These are phyloP conservation scores for Senna siamea DNA, from an alignment of 306 rosid species.

Conservation along the genomic window DNA sequence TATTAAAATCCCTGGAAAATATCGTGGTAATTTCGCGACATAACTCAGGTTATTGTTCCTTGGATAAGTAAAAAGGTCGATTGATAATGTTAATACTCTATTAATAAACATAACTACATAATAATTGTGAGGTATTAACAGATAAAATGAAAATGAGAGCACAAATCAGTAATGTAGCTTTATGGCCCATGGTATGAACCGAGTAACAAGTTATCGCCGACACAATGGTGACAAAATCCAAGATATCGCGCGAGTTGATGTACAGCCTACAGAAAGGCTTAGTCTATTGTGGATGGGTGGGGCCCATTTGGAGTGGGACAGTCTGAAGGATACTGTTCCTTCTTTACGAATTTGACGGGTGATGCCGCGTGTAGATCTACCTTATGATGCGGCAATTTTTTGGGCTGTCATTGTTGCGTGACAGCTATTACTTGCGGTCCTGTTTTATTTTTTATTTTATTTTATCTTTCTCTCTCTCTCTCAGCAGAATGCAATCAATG, in stretches of 20 bases:
- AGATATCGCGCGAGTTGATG: slow-evolving; percentile 13
- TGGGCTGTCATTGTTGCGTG: slow-evolving; percentile 39
- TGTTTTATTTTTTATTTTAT: slow-evolving; percentile 4
- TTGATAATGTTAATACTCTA: background rate
- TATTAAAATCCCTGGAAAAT: background rate
- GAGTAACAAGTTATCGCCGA: slow-evolving; percentile 20
- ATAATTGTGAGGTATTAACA: no score
- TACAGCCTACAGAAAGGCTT: background rate
- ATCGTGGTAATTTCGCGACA: slow-evolving; percentile 36
- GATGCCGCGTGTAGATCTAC: slow-evolving; percentile 23
- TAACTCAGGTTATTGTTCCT: background rate
- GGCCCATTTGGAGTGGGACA: slow-evolving; percentile 23
- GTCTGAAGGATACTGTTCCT: background rate
- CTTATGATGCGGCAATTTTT: background rate
- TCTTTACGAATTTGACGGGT: background rate
- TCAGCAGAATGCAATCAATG: background rate
- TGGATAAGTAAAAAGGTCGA: background rate
- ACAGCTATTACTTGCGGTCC: slow-evolving; percentile 43
- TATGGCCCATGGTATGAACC: background rate
- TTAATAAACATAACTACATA: background rate
- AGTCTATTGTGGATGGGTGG: slow-evolving; percentile 5
- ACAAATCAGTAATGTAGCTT: background rate
- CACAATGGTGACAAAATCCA: slow-evolving; percentile 29
- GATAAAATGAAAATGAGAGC: background rate
- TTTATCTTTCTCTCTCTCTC: background rate